Base-by-base conservation (phyloP, 768 basidiomycete species). In the Lentinula raphanica region DNA sequence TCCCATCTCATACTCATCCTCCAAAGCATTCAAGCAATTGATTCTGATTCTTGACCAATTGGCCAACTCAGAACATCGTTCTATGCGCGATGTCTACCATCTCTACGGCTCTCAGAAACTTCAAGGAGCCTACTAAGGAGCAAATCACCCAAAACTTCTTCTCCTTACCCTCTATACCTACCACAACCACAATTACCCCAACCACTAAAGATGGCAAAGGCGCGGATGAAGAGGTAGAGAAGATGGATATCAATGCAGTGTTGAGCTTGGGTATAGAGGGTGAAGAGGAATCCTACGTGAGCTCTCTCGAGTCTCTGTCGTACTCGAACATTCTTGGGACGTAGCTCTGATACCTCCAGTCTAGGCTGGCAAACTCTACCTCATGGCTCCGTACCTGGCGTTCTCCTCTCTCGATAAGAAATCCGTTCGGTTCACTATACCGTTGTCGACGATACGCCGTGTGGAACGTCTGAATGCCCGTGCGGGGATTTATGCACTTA, bases 401-500 rank as follows among this genome's bases (percentile, higher is more conserved):
- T 99, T 98, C 72, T 75, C 86, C 12, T 96, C 94, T 5, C 73
- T 96, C 25, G 97, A 99, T 72, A 85, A 88, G 66, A 94, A 94
- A 69, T 94, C 92, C 23, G 94, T 94, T 58, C 81, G 88, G 44
- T 94, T 94, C 72, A 93, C 94, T 7, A 74, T 98, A 8, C 96
- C 97, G 29, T 79, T 99, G 42, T 93, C 88, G 54, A 94, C 94
- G 5, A 85, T 99, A 64, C 84, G 97, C 53, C 79, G 97, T 56
- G 97, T 99, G 21, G 97, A 99, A 73, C 78, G 94, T 49, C 80
- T 98, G 54, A 97, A 96, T 69, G 89, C 94, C 11, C 84, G 94
- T 13, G 90, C 94, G 28, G 97, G 97, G 5, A 88, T 97, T 36
- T 98, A 98, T 69, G 95, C 96, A n/a, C 81, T 99, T 29, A 94